A percentile compares a stretch with the other conserved stretches of the same genome.
These are phyloP conservation scores for Moricandia moricandioides DNA, from an alignment of 345 rosid species.

Conservation along the genomic window DNA sequence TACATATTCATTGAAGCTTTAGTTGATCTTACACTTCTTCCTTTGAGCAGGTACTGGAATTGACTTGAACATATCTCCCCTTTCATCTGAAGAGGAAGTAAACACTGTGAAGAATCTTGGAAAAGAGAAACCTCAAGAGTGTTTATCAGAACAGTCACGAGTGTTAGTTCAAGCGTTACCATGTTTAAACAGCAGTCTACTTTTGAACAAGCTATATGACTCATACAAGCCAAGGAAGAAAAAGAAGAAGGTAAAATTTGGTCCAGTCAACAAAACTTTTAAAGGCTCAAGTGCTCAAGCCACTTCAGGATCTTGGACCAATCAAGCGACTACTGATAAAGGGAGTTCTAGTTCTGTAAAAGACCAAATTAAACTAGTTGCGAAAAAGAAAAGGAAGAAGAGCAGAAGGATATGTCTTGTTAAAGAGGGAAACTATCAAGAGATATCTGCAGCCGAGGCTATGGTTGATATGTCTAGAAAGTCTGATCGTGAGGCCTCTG, in stretches of 20 bases:
- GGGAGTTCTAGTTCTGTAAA: slow-evolving; percentile 14
- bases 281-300: slow-evolving; percentile 27
- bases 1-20: not conserved
- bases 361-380: not conserved
- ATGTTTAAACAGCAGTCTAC: slow-evolving; percentile 16
- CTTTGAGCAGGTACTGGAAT: slow-evolving; percentile 19
- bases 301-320: slow-evolving; percentile 16
- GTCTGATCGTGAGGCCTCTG: slow-evolving; percentile 22
- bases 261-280: slow-evolving; percentile 6
- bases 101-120: not conserved
- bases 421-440: slow-evolving; percentile 43
- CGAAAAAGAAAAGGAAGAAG: slow-evolving; percentile 28
- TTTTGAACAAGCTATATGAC: slow-evolving; percentile 12
- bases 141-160: not conserved
- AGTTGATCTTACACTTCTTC: not conserved
- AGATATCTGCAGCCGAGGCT: slow-evolving; percentile 48
- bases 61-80: slow-evolving; percentile 32
- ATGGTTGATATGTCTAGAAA: slow-evolving; percentile 47
- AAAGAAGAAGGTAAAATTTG: slow-evolving; percentile 25
- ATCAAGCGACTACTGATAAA: not conserved
- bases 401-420: slow-evolving; percentile 47
- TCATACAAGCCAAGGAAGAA: slow-evolving; percentile 18
- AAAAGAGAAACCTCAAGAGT: slow-evolving; percentile 21
- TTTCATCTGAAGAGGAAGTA: slow-evolving; percentile 19
- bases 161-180: slow-evolving; percentile 22